Base-by-base conservation (phyloP, 2,329 filamentous ascomycete species). In the Cladosporium oxysporum region DNA sequence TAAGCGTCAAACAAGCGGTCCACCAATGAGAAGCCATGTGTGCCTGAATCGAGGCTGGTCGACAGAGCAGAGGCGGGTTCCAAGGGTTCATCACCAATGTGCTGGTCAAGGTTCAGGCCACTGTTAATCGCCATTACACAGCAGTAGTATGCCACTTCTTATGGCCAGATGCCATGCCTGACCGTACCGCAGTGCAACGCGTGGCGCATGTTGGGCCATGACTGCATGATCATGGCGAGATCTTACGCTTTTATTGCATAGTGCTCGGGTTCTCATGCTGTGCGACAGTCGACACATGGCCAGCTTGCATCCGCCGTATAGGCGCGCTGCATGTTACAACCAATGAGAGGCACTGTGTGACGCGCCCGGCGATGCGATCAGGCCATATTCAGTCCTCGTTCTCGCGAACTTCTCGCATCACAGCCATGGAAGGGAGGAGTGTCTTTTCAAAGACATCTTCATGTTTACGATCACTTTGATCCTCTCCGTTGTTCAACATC, bases 1-100 rank as follows among this genome's bases (percentile, higher is more conserved):
- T 55, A 55, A 55, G 52, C 52, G 52, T 55, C 52, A 55, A 55
- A 55, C 52, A 55, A 3, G 28, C 29, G 5, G 12, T 55, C 52
- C 52, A 33, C 52, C 52, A 55, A 55, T 55, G 52, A 55, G 28
- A 55, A 31, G 16, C 52, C 11, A 11, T 55, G 21, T 18, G 50
- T 29, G 50, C 50, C 41, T 47, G 41, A 21, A 10, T 47, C 18
- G 7, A 47, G 18, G 18, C 26, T 31, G 50, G 50, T 10, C 26
- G 31, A 55, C 29, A 55, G 52, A 31, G 52, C 31, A 55, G 18
- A 21, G 26, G n/a, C 16, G 52, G 41, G 41, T 5, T 21, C 2
- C 41, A 47, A 21, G n/a, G 41, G 41, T 23, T 47, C 41, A 23
- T 47, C 41, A 12, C 41, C 41, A 47, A 5, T 47, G 41, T 21